These are phyloP conservation scores for Sugiyamaella neomexicana DNA, from an alignment of 1,139 yeast species.

Conservation along the genomic window DNA sequence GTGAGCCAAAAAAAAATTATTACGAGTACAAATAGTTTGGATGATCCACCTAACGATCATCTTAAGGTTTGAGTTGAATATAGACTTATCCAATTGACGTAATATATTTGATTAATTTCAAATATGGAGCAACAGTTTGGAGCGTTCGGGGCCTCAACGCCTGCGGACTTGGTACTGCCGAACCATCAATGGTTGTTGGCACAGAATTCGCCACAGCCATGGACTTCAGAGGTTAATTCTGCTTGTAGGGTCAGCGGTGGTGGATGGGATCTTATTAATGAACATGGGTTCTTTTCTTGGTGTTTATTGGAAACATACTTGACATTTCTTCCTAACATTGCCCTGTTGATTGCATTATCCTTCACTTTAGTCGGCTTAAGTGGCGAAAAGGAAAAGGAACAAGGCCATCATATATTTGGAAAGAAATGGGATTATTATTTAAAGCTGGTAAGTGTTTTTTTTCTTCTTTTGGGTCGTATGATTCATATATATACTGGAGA, in stretches of 20 bases:
- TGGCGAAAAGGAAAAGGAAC: slow-evolving; percentile 5
- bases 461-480: background rate
- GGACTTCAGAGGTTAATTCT: slow-evolving; percentile 6
- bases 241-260: slow-evolving; percentile 8
- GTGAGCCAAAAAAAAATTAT: background rate
- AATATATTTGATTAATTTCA: background rate
- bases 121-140: slow-evolving; percentile 9
- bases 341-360: slow-evolving; percentile 9
- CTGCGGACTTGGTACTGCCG: slow-evolving; percentile 5
- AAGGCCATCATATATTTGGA: background rate
- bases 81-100: background rate
- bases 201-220: slow-evolving; percentile 4
- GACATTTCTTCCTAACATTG: slow-evolving; percentile 17
- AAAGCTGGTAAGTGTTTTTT: slow-evolving; percentile 15
- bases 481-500: background rate
- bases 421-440: slow-evolving; percentile 18
- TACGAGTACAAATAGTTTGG: background rate
- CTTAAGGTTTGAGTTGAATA: background rate
- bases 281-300: slow-evolving; percentile 21
- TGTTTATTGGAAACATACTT: slow-evolving; percentile 24
- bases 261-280: slow-evolving; percentile 18
- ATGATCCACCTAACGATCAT: background rate
- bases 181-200: slow-evolving; percentile 5
- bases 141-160: slow-evolving; percentile 9
- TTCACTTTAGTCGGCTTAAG: background rate